Evolutionary conservation across 805 yeast genomes (phyloP).

Genomic region (Zygosaccharomyces siamensis): DNA sequence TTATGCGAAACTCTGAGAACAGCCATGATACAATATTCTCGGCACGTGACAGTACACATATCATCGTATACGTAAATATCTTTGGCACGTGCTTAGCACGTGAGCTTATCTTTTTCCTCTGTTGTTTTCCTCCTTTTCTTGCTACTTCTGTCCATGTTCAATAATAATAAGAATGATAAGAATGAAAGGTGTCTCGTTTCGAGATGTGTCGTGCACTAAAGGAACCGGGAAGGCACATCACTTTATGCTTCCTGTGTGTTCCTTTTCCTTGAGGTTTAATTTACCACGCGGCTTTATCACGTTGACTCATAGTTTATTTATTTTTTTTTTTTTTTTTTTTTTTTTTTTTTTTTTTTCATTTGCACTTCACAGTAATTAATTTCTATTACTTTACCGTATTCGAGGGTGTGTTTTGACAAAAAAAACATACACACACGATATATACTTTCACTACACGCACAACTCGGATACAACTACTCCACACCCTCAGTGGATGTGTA

Average conservation of each 20-base stretch:
- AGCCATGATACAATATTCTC: neutral
- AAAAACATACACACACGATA: neutral
- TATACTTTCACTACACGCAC: neutral
- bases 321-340: too few species aligned
- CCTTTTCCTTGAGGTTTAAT: too few species aligned
- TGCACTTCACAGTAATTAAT: neutral
- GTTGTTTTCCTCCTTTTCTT: too few species aligned
- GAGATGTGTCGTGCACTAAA: too few species aligned
- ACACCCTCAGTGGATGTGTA: neutral
- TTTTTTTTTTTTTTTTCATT: neutral
- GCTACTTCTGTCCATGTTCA: too few species aligned
- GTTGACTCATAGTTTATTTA: too few species aligned
- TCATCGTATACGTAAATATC: neutral
- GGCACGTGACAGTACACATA: neutral
- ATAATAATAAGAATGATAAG: too few species aligned
- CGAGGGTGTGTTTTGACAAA: neutral
- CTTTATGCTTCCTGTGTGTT: too few species aligned
- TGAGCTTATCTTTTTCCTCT: neutral
- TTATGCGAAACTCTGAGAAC: neutral
- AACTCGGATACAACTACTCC: neutral
- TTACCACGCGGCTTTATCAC: too few species aligned
- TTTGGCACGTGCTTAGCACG: neutral
- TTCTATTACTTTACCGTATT: neutral
- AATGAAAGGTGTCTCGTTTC: too few species aligned
- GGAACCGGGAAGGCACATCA: too few species aligned